Evolutionary conservation across 768 basidiomycete species (phyloP), one percentile per base, ranked within the genome.

Genomic region (Boletus sp.): DNA sequence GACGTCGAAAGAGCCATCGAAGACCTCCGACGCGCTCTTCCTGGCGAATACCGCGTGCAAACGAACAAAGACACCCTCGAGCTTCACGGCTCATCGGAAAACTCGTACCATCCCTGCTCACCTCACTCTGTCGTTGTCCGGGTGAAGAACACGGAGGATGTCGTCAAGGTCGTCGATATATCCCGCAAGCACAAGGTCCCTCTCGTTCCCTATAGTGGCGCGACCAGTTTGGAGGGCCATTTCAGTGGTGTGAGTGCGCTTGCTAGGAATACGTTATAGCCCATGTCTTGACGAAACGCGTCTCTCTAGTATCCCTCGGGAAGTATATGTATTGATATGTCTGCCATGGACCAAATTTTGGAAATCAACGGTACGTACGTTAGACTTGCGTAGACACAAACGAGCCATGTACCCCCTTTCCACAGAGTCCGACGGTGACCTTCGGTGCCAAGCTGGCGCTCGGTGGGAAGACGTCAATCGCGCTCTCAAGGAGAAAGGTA

Each of bases 191-290:
- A 84, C 67, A 76, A 76, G 44, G 75, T 96, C 33, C 93, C 94
- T 3, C 78, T 96, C 27, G 83, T 83, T 15, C 83, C 92, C 3
- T 94, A 87, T 63, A 84, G 87, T 45, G 93, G 92, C 2, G 93
- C 89, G 11, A 96, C 92, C 0, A 87, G 85, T 63, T 76, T 95
- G 13, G 93, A 96, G 67, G 92, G 92, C 0, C 91, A 96, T 71
- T 90, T 87, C 57, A 82, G 82, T 45, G 88, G 88, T 29, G 89
- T 90, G 54, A 53, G 78, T 70, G 11, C 23, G 9, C 4, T 51
- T 29, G 1, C 14, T 40, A 3, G 3, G 2, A 30, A 35, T 30
- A 4, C 7, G 9, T 45, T 33, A 47, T 41, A 37, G 32, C 37
- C 37, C 33, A 41, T 53, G 25, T 54, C 47, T 55, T 47, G 42